A percentile compares a stretch with the other conserved stretches of the same genome.
Conservation (phyloP, 805 yeast species). For the Torulaspora delbrueckii region DNA sequence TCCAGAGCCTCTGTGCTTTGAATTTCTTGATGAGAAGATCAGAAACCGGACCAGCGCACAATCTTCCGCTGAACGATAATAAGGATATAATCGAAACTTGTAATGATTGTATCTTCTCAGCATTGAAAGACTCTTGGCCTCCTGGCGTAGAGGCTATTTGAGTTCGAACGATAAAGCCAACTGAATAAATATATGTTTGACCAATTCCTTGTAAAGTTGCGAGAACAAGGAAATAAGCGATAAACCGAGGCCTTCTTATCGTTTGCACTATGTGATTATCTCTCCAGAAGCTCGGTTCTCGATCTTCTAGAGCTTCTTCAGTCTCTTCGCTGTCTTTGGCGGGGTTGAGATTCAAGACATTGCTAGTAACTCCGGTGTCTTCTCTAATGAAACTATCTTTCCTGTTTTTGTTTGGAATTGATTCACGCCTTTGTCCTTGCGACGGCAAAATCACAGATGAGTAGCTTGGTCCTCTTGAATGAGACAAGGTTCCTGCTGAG, state of each 20-base stretch:
- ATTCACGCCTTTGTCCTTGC: conserved; percentile 8
- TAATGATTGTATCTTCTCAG: conserved; percentile 55
- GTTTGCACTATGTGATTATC: conserved; percentile 18
- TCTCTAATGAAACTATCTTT: conserved; percentile 11
- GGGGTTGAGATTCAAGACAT: background rate
- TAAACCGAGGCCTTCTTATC: conserved; percentile 37
- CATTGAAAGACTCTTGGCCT: conserved; percentile 20
- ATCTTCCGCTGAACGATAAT: conserved; percentile 60
- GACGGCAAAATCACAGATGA: conserved; percentile 5
- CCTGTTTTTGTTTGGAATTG: conserved; percentile 3
- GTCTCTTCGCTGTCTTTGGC: background rate
- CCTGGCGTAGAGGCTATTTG: conserved; percentile 34
- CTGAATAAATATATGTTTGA: conserved; percentile 66
- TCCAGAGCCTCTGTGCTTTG: conserved; percentile 62
- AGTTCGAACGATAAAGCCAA: conserved; percentile 64
- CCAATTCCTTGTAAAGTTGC: conserved; percentile 60
- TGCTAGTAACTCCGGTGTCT: background rate
- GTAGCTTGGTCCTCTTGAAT: conserved; percentile 7
- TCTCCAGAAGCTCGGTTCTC: conserved; percentile 7
- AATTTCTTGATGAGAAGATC: conserved; percentile 52
- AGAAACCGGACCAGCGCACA: conserved; percentile 59
- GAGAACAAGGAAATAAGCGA: conserved; percentile 50
- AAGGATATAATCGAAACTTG: conserved; percentile 67
- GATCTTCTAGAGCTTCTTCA: background rate
- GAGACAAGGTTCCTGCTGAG: conserved; percentile 1